A percentile compares a stretch with the other conserved stretches of the same genome.
Evolutionary conservation across 2,329 filamentous ascomycete species (phyloP).

Genomic region (Elsinoe arachidis): DNA sequence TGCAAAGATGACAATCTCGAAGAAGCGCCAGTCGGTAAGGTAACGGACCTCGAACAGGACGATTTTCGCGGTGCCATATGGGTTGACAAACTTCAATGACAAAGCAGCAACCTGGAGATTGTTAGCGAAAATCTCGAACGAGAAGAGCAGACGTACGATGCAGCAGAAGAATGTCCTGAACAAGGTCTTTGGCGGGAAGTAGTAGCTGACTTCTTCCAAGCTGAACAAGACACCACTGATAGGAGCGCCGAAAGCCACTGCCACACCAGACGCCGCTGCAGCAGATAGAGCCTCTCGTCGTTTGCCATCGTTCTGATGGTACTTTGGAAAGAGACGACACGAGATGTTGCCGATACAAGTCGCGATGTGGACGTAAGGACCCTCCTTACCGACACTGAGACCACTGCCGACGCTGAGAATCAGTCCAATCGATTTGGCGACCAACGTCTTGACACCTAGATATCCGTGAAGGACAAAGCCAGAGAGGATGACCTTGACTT

Average conservation of each 20-base stretch:
- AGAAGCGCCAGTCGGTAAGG: constrained; percentile 82
- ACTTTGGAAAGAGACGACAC: constrained; percentile 89
- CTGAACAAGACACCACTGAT: constrained; percentile 86
- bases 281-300: constrained; percentile 88
- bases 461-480: constrained; percentile 96
- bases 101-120: constrained; percentile 57
- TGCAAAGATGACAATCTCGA: constrained; percentile 79
- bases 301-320: constrained; percentile 89
- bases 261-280: constrained; percentile 81
- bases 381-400: constrained; percentile 87
- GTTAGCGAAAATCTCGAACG: not conserved
- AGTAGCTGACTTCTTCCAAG: constrained; percentile 91
- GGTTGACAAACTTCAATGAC: constrained; percentile 88
- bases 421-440: constrained; percentile 75
- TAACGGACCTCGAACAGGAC: constrained; percentile 95
- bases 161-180: constrained; percentile 98
- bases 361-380: constrained; percentile 95
- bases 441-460: constrained; percentile 74
- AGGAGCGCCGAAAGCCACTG: constrained; percentile 88
- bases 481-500: constrained; percentile 95
- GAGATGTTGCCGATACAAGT: constrained; percentile 92
- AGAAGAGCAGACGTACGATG: constrained; percentile 50
- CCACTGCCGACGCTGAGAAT: constrained; percentile 87
- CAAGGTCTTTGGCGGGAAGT: constrained; percentile 93
- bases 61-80: constrained; percentile 92